Conservation (phyloP, 129 eudicot genomes). For the Kitagawia praeruptora region DNA sequence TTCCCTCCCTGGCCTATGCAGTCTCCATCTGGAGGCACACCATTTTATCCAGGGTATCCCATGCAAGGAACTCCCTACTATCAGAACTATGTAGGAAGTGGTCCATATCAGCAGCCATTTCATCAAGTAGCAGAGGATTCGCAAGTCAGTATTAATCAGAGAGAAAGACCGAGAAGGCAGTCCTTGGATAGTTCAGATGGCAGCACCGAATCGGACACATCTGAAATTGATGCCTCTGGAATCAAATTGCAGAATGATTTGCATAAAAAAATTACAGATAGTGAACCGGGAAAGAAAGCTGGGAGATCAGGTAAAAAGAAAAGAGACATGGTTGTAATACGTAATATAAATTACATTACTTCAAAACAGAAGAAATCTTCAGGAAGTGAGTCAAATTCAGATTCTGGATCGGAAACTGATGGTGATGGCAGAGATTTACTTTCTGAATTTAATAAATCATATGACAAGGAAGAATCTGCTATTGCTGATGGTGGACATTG, state of each 20-base stretch:
- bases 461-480: conserved; percentile 21
- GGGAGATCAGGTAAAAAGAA: conserved; percentile 57
- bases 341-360: conserved; percentile 69
- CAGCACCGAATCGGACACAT: conserved; percentile 30
- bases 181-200: conserved; percentile 31
- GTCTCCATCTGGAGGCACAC: conserved; percentile 54
- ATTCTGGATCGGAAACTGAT: conserved; percentile 34
- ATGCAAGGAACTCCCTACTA: conserved; percentile 68
- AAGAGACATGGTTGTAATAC: conserved; percentile 74
- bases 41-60: conserved; percentile 51
- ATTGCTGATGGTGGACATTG: conserved; percentile 50
- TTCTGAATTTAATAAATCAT: neutral
- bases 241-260: conserved; percentile 7
- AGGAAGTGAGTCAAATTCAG: conserved; percentile 42
- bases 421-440: neutral
- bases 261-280: conserved; percentile 23
- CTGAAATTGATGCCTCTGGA: conserved; percentile 21
- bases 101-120: conserved; percentile 50
- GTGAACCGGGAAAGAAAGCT: conserved; percentile 25
- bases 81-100: conserved; percentile 57
- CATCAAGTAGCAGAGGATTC: conserved; percentile 51
- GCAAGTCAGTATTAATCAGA: conserved; percentile 21
- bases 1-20: conserved; percentile 75
- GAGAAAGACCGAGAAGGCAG: conserved; percentile 37
- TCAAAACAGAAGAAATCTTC: conserved; percentile 46